Percentiles rank a stretch among this genome's conserved stretches.
Evolutionary conservation across 257 asterid species (phyloP).

Genomic region (Linderniella brevidens): DNA sequence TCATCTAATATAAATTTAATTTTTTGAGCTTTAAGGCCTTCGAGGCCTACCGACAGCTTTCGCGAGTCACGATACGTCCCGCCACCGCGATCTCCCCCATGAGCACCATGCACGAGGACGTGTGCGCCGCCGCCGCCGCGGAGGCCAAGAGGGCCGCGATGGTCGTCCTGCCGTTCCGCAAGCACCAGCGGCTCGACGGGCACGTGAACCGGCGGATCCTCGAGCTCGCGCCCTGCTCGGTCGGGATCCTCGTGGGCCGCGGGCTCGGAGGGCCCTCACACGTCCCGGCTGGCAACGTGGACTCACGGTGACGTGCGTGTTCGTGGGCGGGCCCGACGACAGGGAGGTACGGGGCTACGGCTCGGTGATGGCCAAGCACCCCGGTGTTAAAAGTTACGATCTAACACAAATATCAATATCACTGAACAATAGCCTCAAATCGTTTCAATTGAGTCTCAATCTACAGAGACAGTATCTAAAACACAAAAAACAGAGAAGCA

Average conservation of each 20-base stretch:
- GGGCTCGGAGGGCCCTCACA: slow-evolving; percentile 38
- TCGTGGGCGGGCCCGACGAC: slow-evolving; percentile 39
- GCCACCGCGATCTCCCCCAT: slow-evolving; percentile 28
- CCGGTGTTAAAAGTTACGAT: no score
- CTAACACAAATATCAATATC: no score
- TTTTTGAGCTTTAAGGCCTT: no score
- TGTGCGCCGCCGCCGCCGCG: slow-evolving; percentile 18
- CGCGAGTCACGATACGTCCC: slow-evolving; percentile 25
- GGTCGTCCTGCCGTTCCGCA: slow-evolving; percentile 31
- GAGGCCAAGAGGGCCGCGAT: slow-evolving; percentile 19
- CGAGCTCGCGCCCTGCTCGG: slow-evolving; percentile 28
- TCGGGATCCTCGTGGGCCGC: slow-evolving; percentile 32
- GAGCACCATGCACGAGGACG: slow-evolving; percentile 29
- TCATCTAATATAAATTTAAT: no score
- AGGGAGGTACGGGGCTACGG: slow-evolving; percentile 36
- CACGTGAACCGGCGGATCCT: slow-evolving; percentile 26
- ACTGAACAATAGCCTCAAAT: no score
- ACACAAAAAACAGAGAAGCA: no score
- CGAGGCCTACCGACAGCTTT: slow-evolving; percentile 27
- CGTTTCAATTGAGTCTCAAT: no score
- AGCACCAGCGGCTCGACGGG: slow-evolving; percentile 22
- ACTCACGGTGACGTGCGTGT: slow-evolving; percentile 18
- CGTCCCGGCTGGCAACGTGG: slow-evolving; percentile 26
- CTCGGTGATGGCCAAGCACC: slow-evolving; percentile 33
- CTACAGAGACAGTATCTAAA: no score